Conservation (phyloP, 73 alveolate species). For the Tetrahymena malaccensis region DNA sequence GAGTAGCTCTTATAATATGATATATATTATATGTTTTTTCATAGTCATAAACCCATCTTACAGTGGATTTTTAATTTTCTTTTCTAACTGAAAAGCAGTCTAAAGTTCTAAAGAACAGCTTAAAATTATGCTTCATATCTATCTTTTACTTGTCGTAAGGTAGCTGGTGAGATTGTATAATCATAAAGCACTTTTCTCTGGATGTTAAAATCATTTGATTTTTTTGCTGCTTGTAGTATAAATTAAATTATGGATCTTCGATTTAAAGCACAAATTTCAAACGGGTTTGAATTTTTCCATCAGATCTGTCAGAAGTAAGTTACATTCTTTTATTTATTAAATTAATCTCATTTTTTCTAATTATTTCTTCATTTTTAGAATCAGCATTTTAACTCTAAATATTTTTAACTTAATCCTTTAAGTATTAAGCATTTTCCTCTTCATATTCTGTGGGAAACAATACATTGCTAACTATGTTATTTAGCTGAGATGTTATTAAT, state of each 20-base stretch:
- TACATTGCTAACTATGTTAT: neutral
- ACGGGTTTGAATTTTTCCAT: neutral
- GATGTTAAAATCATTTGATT: neutral
- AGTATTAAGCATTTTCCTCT: neutral
- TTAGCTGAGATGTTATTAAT: neutral
- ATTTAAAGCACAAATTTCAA: neutral
- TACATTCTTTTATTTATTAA: neutral
- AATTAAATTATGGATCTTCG: neutral
- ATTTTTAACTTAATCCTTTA: neutral
- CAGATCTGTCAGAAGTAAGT: neutral
- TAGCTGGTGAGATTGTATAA: neutral
- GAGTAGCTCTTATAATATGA: neutral
- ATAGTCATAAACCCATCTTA: neutral
- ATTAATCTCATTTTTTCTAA: neutral
- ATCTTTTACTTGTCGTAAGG: neutral
- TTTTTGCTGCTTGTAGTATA: neutral
- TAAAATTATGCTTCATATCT: neutral
- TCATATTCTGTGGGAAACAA: neutral
- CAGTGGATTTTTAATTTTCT: neutral
- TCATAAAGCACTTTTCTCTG: neutral
- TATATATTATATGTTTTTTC: neutral
- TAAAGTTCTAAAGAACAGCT: neutral
- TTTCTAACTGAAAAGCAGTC: neutral
- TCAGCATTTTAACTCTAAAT: neutral
- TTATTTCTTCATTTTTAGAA: neutral